Evolutionary conservation across 108 stramenopile genomes (phyloP), one percentile per base, ranked within the genome.

Genomic region (Pseudonitzschia multiseries): DNA sequence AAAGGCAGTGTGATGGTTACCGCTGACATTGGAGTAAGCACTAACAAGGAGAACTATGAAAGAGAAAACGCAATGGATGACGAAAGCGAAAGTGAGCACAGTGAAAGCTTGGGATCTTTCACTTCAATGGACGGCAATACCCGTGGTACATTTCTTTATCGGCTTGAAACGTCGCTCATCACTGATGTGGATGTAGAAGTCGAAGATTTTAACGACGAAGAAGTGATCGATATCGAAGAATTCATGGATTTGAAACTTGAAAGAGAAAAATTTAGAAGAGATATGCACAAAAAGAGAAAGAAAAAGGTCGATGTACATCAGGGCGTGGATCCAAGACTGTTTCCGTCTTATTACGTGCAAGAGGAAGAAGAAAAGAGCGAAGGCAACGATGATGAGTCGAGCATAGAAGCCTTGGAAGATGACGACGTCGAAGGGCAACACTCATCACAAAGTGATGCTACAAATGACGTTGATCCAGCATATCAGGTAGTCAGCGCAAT

Each of bases 401-500:
- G 46, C n/a, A 67, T 28, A 20, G 66, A 22, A 22, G 9, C 12
- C 22, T 44, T 67, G 8, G 66, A 50, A 4, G 43, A 48, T 4
- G 64, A 65, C 17, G 41, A 44, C 36, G 44, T 40, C 44, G 43
- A 67, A 46, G 46, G 46, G 42, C 43, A 28, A 48, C 42, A 28
- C 1, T 48, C 22, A 10, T 56, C 54, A 13, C 26, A 26, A 10
- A 50, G 22, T 40, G 15, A 59, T 10, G 24, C 14, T 20, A 24
- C 33, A 24, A 41, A 9, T 41, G 17, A 43, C n/a, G 12, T 44
- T 26, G 46, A 67, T 26, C 27, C 21, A 48, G 3, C 66, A 4
- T 26, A 61, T 56, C 59, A 50, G 41, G 10, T 24, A 21, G 52
- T 71, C 2, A 73, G 72, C 63, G 73, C 73, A 51, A 33, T 80